A percentile compares a stretch with the other conserved stretches of the same genome.
phyloP scores from a whole-genome alignment of 306 rosid genomes.

The Acacia crassicarpa region DNA sequence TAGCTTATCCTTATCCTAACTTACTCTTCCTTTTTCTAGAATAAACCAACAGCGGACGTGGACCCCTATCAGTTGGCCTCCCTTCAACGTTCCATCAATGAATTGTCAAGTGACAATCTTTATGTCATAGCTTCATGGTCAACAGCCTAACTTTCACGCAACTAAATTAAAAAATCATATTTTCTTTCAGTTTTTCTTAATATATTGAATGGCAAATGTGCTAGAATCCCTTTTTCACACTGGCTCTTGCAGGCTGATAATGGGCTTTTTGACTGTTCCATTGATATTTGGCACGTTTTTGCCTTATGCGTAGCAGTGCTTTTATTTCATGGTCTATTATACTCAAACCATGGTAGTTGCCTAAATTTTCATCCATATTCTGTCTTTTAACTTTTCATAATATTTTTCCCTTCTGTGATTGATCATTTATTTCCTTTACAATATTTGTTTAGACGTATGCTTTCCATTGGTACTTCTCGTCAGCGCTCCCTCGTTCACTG shows the following conservation, averaged over 20 bases:
- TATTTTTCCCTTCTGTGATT: constrained; percentile 12
- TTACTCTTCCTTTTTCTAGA: too few relatives aligned
- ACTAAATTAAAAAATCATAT: background rate
- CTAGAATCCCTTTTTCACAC: background rate
- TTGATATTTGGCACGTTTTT: background rate
- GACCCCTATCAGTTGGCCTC: too few relatives aligned
- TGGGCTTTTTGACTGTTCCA: background rate
- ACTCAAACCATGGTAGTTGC: background rate
- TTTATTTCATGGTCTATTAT: background rate
- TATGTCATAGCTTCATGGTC: background rate
- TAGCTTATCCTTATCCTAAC: too few relatives aligned
- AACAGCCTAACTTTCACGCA: background rate
- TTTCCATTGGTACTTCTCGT: constrained; percentile 90
- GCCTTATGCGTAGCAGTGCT: background rate
- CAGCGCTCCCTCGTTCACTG: constrained; percentile 87
- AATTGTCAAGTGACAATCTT: background rate
- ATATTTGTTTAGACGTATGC: constrained; percentile 66
- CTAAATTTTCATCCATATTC: too few relatives aligned
- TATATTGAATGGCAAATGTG: background rate
- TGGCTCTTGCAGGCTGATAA: background rate
- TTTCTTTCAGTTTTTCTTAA: background rate
- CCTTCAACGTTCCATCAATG: background rate
- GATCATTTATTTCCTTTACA: constrained; percentile 48
- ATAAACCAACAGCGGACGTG: too few relatives aligned
- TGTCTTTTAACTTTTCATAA: constrained; percentile 13